These are phyloP conservation scores for Xylaria sp. DNA, from an alignment of 2,329 filamentous ascomycete genomes.

Conservation along the genomic window DNA sequence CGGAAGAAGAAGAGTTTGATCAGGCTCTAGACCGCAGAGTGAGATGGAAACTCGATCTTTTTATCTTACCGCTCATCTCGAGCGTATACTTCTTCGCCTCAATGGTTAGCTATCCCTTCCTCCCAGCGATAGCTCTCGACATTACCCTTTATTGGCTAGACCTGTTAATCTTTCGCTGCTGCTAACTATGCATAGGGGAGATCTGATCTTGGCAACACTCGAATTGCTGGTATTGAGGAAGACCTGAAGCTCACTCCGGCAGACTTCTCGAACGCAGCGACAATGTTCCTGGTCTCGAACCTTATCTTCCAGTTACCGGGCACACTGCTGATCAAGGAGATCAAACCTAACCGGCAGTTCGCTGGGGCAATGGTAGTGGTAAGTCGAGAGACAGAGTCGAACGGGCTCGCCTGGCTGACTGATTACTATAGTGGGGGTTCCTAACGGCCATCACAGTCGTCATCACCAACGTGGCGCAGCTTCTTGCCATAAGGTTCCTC, in stretches of 20 bases:
- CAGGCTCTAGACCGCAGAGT: constrained; percentile 22
- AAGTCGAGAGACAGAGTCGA: constrained; percentile 1
- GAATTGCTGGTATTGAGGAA: constrained; percentile 28
- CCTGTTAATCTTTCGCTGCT: not conserved
- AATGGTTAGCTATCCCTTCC: constrained; percentile 19
- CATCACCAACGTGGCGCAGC: constrained; percentile 13
- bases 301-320: constrained; percentile 31
- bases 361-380: constrained; percentile 26
- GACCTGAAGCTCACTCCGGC: constrained; percentile 23
- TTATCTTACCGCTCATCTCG: constrained; percentile 29
- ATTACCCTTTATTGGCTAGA: not conserved
- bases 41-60: constrained; percentile 31
- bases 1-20: constrained; percentile 14
- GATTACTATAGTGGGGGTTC: constrained; percentile 27
- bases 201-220: constrained; percentile 32
- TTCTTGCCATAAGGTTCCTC: constrained; percentile 26
- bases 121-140: not conserved
- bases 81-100: constrained; percentile 30
- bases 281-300: constrained; percentile 24
- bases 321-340: constrained; percentile 29
- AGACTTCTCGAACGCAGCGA: constrained; percentile 28
- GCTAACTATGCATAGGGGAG: constrained; percentile 26
- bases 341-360: constrained; percentile 29
- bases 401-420: constrained; percentile 7
- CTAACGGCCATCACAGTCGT: constrained; percentile 27